Percentiles rank a stretch among this genome's conserved stretches.
These are phyloP conservation scores for Collybiopsis luxurians DNA, from an alignment of 768 basidiomycete genomes.

Conservation along the genomic window DNA sequence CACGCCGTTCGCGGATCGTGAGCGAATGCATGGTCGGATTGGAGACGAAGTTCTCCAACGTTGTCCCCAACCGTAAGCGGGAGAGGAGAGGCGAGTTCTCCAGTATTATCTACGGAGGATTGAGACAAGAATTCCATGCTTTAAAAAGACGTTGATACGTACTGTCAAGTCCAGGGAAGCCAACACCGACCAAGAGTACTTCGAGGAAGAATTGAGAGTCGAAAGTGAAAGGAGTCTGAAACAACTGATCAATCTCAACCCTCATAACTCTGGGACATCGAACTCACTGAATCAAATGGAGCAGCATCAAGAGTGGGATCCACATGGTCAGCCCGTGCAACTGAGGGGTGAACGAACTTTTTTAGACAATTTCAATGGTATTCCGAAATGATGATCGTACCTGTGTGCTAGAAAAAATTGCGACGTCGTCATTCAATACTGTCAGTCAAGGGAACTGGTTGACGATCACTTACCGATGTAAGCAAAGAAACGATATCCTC, in stretches of 20 bases:
- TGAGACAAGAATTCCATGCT: not conserved
- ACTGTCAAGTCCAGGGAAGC: slow-evolving; percentile 22
- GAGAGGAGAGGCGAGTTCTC: slow-evolving; percentile 21
- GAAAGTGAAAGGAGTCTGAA: slow-evolving; percentile 27
- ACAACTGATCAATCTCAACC: slow-evolving; percentile 11
- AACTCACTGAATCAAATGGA: slow-evolving; percentile 12
- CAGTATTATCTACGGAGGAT: slow-evolving; percentile 12
- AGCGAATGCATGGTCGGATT: slow-evolving; percentile 24
- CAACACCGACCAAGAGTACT: slow-evolving; percentile 24
- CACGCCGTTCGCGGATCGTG: slow-evolving; percentile 33
- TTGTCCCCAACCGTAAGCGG: not conserved
- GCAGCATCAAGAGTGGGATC: slow-evolving; percentile 17
- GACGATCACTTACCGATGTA: slow-evolving; percentile 21
- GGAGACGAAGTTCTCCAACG: slow-evolving; percentile 27
- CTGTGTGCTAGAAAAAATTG: not conserved
- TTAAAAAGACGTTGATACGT: not conserved
- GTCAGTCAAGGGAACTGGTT: not conserved
- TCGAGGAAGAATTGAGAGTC: slow-evolving; percentile 28
- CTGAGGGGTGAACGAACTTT: not conserved
- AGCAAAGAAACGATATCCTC: slow-evolving; percentile 33
- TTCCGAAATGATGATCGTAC: not conserved
- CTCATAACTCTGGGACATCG: not conserved
- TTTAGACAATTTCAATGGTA: not conserved
- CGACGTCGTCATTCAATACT: not conserved
- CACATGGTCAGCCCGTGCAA: slow-evolving; percentile 21